A percentile compares a stretch with the other conserved stretches of the same genome.
phyloP scores from a whole-genome alignment of 768 basidiomycete genomes.

The Pleurotus tuber-regium region DNA sequence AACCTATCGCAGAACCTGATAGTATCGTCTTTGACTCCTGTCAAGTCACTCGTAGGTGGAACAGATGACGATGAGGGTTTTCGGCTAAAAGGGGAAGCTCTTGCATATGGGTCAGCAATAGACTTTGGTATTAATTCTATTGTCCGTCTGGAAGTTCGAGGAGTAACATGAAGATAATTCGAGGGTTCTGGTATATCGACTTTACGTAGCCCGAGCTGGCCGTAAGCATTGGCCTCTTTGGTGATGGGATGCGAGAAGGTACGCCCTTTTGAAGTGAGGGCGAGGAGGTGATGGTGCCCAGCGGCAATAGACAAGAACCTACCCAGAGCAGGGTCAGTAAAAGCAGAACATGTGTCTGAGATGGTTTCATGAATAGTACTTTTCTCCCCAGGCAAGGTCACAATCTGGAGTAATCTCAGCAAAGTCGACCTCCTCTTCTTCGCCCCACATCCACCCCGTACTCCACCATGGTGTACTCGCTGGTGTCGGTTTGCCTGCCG shows the following conservation, averaged over 20 bases:
- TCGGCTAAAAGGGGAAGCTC: slow-evolving; percentile 40
- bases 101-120: slow-evolving; percentile 47
- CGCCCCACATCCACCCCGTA: slow-evolving; percentile 56
- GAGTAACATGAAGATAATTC: slow-evolving; percentile 4
- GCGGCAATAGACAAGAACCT: slow-evolving; percentile 76
- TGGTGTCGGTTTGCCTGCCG: slow-evolving; percentile 35
- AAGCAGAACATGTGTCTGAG: not conserved
- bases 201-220: slow-evolving; percentile 80
- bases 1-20: slow-evolving; percentile 68
- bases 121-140: slow-evolving; percentile 60
- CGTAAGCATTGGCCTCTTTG: slow-evolving; percentile 71
- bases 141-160: slow-evolving; percentile 29
- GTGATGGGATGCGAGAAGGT: slow-evolving; percentile 77
- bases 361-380: too few relatives aligned
- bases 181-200: slow-evolving; percentile 46
- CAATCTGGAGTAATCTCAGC: slow-evolving; percentile 59
- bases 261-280: slow-evolving; percentile 69
- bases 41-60: slow-evolving; percentile 29
- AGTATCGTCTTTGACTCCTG: slow-evolving; percentile 32
- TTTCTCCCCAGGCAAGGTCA: slow-evolving; percentile 62
- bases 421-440: slow-evolving; percentile 50
- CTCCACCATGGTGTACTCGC: slow-evolving; percentile 59
- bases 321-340: not conserved
- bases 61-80: slow-evolving; percentile 21
- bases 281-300: slow-evolving; percentile 72